Conservation (phyloP, 768 basidiomycete genomes). For the Agrocybe pediades region DNA sequence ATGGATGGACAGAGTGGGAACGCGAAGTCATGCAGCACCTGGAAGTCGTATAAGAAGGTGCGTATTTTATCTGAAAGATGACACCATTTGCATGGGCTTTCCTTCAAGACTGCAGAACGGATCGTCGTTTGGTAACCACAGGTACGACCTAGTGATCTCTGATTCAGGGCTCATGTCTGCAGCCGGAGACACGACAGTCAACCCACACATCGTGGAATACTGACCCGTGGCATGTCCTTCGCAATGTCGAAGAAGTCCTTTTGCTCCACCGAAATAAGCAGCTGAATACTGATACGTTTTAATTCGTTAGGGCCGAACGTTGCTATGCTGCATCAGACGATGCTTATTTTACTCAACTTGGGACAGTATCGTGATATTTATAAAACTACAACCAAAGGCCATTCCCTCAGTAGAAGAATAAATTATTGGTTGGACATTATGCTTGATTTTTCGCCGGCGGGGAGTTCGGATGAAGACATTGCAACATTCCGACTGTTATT, state of each 20-base stretch:
- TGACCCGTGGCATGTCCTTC: conserved; percentile 10
- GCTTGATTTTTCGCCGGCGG: neutral
- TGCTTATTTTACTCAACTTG: neutral
- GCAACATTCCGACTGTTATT: neutral
- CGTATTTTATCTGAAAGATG: neutral
- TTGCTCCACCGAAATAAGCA: conserved; percentile 10
- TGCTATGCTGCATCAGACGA: neutral
- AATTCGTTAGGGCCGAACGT: neutral
- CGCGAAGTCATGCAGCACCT: conserved; percentile 69
- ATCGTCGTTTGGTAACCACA: neutral
- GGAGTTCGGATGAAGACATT: neutral
- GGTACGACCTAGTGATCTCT: neutral
- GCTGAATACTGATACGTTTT: conserved; percentile 6
- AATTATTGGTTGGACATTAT: neutral
- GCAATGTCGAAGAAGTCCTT: conserved; percentile 6
- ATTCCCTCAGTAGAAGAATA: neutral
- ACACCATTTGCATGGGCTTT: neutral
- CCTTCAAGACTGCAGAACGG: neutral
- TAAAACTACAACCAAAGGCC: neutral
- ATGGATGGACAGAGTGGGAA: conserved; percentile 84
- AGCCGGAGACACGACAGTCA: too few relatives aligned
- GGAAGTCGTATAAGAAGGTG: conserved; percentile 49
- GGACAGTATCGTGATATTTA: neutral
- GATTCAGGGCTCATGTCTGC: too few relatives aligned
- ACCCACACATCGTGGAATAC: neutral